phyloP scores from a whole-genome alignment of 805 yeast genomes.

The Myxozyma udenii region DNA sequence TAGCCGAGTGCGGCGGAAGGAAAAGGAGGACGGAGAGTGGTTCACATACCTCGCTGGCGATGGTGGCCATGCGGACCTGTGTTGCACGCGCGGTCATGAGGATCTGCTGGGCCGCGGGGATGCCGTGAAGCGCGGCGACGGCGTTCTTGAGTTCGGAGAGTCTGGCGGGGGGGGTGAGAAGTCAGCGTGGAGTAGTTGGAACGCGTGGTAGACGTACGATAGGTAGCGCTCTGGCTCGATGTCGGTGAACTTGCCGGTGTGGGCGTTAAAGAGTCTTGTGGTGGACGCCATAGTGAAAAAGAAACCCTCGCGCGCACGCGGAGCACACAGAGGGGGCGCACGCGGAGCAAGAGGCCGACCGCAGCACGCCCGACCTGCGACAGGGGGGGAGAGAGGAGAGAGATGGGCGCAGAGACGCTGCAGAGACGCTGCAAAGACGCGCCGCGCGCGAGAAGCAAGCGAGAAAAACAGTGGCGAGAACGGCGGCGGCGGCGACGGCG shows the following conservation, averaged over 20 bases:
- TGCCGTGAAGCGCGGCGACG: constrained; percentile 14
- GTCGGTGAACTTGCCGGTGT: constrained; percentile 21
- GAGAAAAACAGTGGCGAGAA: too few relatives aligned
- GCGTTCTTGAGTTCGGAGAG: constrained; percentile 22
- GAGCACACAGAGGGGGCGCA: constrained; percentile 12
- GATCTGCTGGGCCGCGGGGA: constrained; percentile 22
- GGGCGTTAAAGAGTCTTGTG: constrained; percentile 24
- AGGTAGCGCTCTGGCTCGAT: constrained; percentile 17
- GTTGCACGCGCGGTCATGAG: constrained; percentile 29
- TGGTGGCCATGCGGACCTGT: constrained; percentile 22
- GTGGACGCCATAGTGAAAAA: background rate
- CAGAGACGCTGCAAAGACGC: too few relatives aligned
- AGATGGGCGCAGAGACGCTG: background rate
- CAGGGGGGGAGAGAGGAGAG: background rate
- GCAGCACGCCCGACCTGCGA: constrained; percentile 21
- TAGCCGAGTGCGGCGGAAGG: background rate
- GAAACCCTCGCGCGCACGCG: background rate
- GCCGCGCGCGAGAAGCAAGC: too few relatives aligned
- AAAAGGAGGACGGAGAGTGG: background rate
- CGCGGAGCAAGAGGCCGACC: constrained; percentile 12
- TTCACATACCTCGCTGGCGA: constrained; percentile 19
- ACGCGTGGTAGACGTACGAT: too few relatives aligned
- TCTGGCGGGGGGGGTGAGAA: constrained; percentile 1
- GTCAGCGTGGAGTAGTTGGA: too few relatives aligned
- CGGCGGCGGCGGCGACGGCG: too few relatives aligned